These are phyloP conservation scores for Ustilago tritici DNA, from an alignment of 1,284 basidiomycete genomes.

Conservation along the genomic window DNA sequence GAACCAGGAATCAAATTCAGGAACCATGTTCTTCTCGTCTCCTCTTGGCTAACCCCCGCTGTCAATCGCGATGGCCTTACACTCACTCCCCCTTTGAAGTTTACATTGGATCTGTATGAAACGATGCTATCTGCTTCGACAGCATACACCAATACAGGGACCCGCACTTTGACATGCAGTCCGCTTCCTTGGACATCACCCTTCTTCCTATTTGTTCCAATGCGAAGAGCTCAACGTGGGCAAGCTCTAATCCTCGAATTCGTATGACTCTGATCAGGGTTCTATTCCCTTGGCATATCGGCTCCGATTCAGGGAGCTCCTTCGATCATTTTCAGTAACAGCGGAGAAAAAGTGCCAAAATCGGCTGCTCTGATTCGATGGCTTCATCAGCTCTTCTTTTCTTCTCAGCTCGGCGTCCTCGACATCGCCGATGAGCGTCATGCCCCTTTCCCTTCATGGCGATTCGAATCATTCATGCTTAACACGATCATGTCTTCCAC, in stretches of 20 bases:
- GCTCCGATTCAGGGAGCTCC: not conserved
- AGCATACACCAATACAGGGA: no score
- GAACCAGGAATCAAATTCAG: not conserved
- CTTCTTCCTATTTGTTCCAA: not conserved
- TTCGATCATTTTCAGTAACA: conserved; percentile 4
- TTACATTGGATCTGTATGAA: no score
- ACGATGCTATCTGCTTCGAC: no score
- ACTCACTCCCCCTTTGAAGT: no score
- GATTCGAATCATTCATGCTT: not conserved
- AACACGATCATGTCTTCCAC: not conserved
- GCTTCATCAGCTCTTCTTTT: not conserved
- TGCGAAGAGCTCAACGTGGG: not conserved
- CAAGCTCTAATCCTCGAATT: conserved; percentile 6
- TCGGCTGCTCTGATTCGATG: not conserved
- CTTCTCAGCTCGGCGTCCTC: conserved; percentile 4
- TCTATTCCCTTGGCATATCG: not conserved
- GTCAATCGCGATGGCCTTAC: not conserved
- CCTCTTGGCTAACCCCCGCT: not conserved
- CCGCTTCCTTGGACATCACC: not conserved
- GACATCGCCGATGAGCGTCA: conserved; percentile 1
- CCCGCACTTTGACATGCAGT: not conserved
- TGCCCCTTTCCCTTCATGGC: not conserved
- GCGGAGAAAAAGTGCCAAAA: not conserved
- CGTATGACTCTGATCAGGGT: not conserved
- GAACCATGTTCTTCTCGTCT: not conserved